Evolutionary conservation across 495 filamentous ascomycete species (phyloP), one percentile per base, ranked within the genome.

Genomic region (Alectoria sarmentosa): DNA sequence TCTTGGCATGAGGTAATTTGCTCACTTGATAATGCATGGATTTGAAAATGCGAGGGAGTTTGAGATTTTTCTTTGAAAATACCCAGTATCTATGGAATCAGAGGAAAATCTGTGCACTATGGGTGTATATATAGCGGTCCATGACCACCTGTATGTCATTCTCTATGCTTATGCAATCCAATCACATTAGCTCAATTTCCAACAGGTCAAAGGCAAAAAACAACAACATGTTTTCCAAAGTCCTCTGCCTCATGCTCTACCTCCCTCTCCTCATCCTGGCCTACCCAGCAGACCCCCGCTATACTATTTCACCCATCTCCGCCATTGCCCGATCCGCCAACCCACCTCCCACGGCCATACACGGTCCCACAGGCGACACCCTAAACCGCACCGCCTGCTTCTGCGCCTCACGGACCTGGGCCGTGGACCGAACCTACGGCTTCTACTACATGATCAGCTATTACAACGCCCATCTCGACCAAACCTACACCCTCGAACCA

Each of bases 371-470:
- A 26, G 60, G 60, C 14, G 60, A 62, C 44, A 62, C 44, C 34
- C 44, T 62, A 3, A 54, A 36, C 60, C 34, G 44, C 41, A 62
- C 60, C 34, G 41, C 9, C 44, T 62, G 60, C 60, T 62, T 36
- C 46, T 62, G 60, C 23, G 42, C 60, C 19, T 62, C 60, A 4
- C 42, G 3, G 11, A 9, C 26, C 1, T 54, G 60, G 44, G 32
- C 19, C 21, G 14, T 30, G 15, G 36, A 62, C 46, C 44, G 39
- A 3, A 49, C n/a, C 34, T 62, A 37, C 46, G 60, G 60, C 21
- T 52, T 32, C 60, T 62, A 62, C 60, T 62, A 52, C 41, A 1
- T 4, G 17, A 23, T 49, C 44, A 14, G 23, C 19, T 62, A 62
- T 32, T 37, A 54, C 46, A 62, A 62, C 32, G 30, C 19, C 46